Evolutionary conservation across 257 asterid genomes (phyloP), one percentile per base, ranked within the genome.

Genomic region (Primulina huaijiensis): DNA sequence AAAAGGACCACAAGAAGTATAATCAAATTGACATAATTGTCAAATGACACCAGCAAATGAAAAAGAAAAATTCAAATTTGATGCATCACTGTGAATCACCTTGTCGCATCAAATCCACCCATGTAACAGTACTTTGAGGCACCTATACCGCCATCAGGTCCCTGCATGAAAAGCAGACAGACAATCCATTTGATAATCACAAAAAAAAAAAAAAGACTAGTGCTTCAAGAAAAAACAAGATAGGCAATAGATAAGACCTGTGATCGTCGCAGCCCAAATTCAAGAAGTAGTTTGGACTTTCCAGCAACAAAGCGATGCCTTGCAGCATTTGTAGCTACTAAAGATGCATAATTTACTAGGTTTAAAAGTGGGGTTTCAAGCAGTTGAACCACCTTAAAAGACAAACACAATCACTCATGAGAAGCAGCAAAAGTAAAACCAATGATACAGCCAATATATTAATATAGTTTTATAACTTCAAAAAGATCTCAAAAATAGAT

Each of bases 71-170:
- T 40, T 50, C 33, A 38, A 60, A 29, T 43, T 23, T 35, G 19
- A 25, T 38, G 37, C n/a, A 59, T 57, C 56, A 76, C 9, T 16
- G 53, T 43, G 76, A 71, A 64, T 82, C 68, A 94, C 99, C 99
- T 94, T 79, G 99, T 94, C 2, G 97, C 99, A 69, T 94, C 99
- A 69, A 94, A 91, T 86, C 97, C 99, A 69, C 97, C 99, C 96
- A 94, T 85, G 75, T 91, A 94, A 80, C 93, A 84, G 79, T 94
- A 94, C 81, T 89, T 91, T 30, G 99, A 94, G 69, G 97, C 97
- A 53, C 95, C 84, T 53, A 94, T 88, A 73, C 97, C 97, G 75
- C 99, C 99, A 83, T 94, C 99, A 77, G 99, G 99, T 52, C 99
- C 99, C 97, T 93, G 81, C 80, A 75, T n/a, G 70, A 60, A 67